phyloP scores from a whole-genome alignment of 1,139 yeast species.

The Diutina mesorugosa region DNA sequence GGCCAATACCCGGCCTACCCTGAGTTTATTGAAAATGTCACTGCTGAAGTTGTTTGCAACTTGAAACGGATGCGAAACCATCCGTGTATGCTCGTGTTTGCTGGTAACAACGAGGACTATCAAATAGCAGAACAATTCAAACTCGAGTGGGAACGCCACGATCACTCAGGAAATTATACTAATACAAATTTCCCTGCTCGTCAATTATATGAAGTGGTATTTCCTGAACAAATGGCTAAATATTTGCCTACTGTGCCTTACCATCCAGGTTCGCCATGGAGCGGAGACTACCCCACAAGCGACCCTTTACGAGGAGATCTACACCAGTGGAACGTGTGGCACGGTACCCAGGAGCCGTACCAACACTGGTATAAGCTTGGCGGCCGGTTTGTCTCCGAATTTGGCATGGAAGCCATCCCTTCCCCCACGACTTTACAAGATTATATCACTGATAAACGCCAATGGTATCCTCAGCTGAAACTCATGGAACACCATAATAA shows the following conservation, averaged over 20 bases:
- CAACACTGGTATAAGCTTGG: conserved; percentile 26
- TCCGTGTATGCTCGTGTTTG: conserved; percentile 19
- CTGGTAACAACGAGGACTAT: conserved; percentile 38
- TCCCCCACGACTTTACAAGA: conserved; percentile 13
- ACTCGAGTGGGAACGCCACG: conserved; percentile 17
- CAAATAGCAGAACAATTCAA: conserved; percentile 24
- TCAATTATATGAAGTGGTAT: conserved; percentile 20
- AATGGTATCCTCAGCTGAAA: conserved; percentile 24
- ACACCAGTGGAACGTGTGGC: conserved; percentile 42
- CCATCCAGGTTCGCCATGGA: conserved; percentile 32
- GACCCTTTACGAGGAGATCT: conserved; percentile 28
- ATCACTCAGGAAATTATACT: conserved; percentile 15
- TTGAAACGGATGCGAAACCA: conserved; percentile 23
- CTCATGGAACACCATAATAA: conserved; percentile 27
- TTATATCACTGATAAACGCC: conserved; percentile 17
- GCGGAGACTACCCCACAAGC: conserved; percentile 15
- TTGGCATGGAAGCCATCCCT: conserved; percentile 34
- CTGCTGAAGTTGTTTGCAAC: conserved; percentile 20
- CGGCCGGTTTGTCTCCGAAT: conserved; percentile 33
- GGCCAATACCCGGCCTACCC: conserved; percentile 30
- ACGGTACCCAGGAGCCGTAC: conserved; percentile 28
- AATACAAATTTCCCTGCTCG: conserved; percentile 27
- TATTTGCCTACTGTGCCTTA: conserved; percentile 17
- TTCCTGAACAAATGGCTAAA: conserved; percentile 18
- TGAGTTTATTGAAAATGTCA: conserved; percentile 17